Conservation (phyloP, 768 basidiomycete species). For the Multifurca ochricompacta region DNA sequence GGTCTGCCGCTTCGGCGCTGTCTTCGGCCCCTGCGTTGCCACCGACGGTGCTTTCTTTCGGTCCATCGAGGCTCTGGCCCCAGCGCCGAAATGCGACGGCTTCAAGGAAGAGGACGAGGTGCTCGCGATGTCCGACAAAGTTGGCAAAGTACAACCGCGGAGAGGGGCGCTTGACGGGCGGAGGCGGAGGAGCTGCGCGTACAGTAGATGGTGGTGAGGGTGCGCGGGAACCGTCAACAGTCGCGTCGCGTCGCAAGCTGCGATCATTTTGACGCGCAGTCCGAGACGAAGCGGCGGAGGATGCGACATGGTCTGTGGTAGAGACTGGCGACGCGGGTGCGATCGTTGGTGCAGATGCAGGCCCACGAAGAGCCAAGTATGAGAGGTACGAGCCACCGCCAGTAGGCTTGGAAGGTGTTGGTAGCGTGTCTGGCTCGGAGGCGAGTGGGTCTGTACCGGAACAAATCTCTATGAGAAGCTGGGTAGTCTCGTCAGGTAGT, state of each 20-base stretch:
- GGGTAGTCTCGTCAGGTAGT: slow-evolving; percentile 83
- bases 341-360: slow-evolving; percentile 33
- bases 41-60: slow-evolving; percentile 14
- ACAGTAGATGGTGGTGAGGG: slow-evolving; percentile 26
- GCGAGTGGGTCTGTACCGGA: slow-evolving; percentile 50
- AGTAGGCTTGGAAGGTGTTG: slow-evolving; percentile 26
- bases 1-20: slow-evolving; percentile 46
- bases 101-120: slow-evolving; percentile 86
- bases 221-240: slow-evolving; percentile 29
- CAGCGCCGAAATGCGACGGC: slow-evolving; percentile 73
- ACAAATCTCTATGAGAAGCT: slow-evolving; percentile 87
- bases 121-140: slow-evolving; percentile 80
- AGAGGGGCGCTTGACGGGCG: slow-evolving; percentile 51
- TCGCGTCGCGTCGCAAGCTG: slow-evolving; percentile 32
- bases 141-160: slow-evolving; percentile 88
- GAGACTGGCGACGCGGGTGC: slow-evolving; percentile 34
- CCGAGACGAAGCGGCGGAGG: slow-evolving; percentile 15
- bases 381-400: slow-evolving; percentile 63
- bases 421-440: slow-evolving; percentile 31
- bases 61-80: slow-evolving; percentile 58
- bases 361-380: slow-evolving; percentile 67
- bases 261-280: slow-evolving; percentile 12
- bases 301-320: slow-evolving; percentile 13
- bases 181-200: slow-evolving; percentile 16
- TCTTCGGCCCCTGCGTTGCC: slow-evolving; percentile 21